A percentile compares a stretch with the other conserved stretches of the same genome.
Evolutionary conservation across 2,329 filamentous ascomycete species (phyloP).

Genomic region (Gnomoniopsis smithogilvyi): DNA sequence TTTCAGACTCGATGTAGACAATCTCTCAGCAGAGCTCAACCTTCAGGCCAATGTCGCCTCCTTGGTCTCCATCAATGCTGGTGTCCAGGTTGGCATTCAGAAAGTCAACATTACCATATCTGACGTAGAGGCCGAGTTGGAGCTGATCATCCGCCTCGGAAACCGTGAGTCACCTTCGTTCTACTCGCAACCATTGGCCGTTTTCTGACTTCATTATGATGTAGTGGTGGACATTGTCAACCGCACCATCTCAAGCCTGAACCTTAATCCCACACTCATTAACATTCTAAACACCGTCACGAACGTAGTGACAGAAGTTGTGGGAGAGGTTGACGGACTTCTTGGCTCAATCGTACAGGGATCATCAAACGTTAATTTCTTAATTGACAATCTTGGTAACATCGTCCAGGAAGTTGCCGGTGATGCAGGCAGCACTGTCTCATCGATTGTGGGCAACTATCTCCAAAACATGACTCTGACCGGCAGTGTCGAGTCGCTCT

Average conservation of each 20-base stretch:
- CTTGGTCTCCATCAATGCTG: conserved; percentile 53
- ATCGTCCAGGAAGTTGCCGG: conserved; percentile 58
- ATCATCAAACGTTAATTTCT: conserved; percentile 49
- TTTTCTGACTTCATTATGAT: not conserved
- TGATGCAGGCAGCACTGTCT: conserved; percentile 39
- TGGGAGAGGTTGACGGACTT: conserved; percentile 56
- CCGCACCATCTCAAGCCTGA: conserved; percentile 55
- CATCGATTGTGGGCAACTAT: conserved; percentile 56
- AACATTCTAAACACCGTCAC: conserved; percentile 52
- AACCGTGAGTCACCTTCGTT: conserved; percentile 28
- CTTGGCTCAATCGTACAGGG: conserved; percentile 57
- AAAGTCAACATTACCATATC: conserved; percentile 60
- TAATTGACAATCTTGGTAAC: conserved; percentile 60
- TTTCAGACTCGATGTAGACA: conserved; percentile 48
- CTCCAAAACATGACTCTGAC: conserved; percentile 55
- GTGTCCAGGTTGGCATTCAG: conserved; percentile 45
- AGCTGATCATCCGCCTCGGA: conserved; percentile 57
- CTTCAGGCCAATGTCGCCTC: conserved; percentile 57
- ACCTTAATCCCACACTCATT: conserved; percentile 60
- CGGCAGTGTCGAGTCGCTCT: conserved; percentile 31
- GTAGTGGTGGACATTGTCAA: conserved; percentile 57
- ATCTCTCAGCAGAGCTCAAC: conserved; percentile 57
- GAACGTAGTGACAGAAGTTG: conserved; percentile 47
- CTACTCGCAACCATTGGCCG: not conserved
- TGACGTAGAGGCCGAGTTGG: conserved; percentile 56